These are phyloP conservation scores for Laburnicola sp. DNA, from an alignment of 2,329 filamentous ascomycete genomes.

Conservation along the genomic window DNA sequence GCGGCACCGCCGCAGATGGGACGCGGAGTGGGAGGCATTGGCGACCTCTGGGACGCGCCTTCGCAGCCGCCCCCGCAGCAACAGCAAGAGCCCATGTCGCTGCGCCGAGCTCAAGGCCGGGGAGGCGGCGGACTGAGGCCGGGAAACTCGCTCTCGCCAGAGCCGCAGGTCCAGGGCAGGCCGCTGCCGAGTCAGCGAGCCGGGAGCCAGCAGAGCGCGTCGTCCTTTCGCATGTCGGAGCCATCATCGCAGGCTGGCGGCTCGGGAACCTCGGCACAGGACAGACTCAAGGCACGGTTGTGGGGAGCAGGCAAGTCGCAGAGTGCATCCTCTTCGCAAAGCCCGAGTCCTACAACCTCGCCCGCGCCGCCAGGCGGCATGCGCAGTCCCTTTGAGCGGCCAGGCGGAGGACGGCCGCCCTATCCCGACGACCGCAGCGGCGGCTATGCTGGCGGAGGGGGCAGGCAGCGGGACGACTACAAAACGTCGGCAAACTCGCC, in stretches of 20 bases:
- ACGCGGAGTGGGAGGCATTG: slow-evolving; percentile 54
- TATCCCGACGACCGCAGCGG: slow-evolving; percentile 41
- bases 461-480: slow-evolving; percentile 33
- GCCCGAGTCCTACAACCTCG: slow-evolving; percentile 15
- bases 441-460: slow-evolving; percentile 32
- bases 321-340: slow-evolving; percentile 30
- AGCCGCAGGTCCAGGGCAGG: slow-evolving; percentile 51
- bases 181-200: slow-evolving; percentile 72
- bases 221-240: slow-evolving; percentile 42
- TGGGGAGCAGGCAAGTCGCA: slow-evolving; percentile 66
- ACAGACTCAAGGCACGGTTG: slow-evolving; percentile 77
- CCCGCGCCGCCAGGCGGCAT: slow-evolving; percentile 14
- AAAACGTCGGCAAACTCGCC: slow-evolving; percentile 39
- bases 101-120: slow-evolving; percentile 50
- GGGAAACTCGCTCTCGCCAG: slow-evolving; percentile 38
- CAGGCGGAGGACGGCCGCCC: slow-evolving; percentile 25
- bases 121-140: slow-evolving; percentile 42
- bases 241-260: slow-evolving; percentile 46
- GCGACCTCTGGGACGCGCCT: slow-evolving; percentile 62
- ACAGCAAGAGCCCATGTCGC: slow-evolving; percentile 47
- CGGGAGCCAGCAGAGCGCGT: slow-evolving; percentile 70
- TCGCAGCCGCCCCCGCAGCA: slow-evolving; percentile 39
- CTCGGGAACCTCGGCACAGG: slow-evolving; percentile 67
- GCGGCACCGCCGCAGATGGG: slow-evolving; percentile 30
- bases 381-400: slow-evolving; percentile 35